These are phyloP conservation scores for Sporothrix dimorphospora DNA, from an alignment of 2,329 filamentous ascomycete genomes.

Conservation along the genomic window DNA sequence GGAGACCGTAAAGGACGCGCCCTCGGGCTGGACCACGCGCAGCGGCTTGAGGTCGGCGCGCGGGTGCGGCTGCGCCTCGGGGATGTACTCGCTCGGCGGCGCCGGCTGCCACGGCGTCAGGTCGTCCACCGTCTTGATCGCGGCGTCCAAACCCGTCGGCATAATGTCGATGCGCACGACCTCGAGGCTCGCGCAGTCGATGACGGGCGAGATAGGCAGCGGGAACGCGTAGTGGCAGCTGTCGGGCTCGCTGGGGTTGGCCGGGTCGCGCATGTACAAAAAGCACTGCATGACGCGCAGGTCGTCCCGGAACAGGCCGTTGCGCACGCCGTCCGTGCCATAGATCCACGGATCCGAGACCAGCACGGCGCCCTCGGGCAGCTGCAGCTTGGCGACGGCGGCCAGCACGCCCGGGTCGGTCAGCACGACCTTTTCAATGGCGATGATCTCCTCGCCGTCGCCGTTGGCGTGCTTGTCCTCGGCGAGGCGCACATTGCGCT, in stretches of 20 bases:
- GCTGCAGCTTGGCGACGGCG: constrained; percentile 63
- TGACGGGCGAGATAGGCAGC: constrained; percentile 61
- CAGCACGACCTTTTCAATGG: constrained; percentile 59
- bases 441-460: constrained; percentile 63
- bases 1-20: constrained; percentile 52
- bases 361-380: constrained; percentile 62
- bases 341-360: constrained; percentile 69
- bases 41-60: constrained; percentile 60
- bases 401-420: constrained; percentile 60
- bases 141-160: constrained; percentile 55
- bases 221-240: constrained; percentile 64
- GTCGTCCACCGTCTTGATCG: constrained; percentile 36
- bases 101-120: constrained; percentile 45
- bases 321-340: constrained; percentile 52
- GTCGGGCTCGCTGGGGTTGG: constrained; percentile 62
- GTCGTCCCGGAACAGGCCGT: constrained; percentile 32
- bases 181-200: constrained; percentile 53
- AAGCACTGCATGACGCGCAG: constrained; percentile 60
- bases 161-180: constrained; percentile 49
- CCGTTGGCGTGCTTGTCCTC: constrained; percentile 61
- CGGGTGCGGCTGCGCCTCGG: constrained; percentile 42
- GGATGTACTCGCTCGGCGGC: constrained; percentile 45
- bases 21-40: constrained; percentile 38
- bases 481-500: constrained; percentile 62
- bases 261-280: constrained; percentile 66